These are phyloP conservation scores for Didymella segeticola DNA, from an alignment of 2,329 filamentous ascomycete species.

Conservation along the genomic window DNA sequence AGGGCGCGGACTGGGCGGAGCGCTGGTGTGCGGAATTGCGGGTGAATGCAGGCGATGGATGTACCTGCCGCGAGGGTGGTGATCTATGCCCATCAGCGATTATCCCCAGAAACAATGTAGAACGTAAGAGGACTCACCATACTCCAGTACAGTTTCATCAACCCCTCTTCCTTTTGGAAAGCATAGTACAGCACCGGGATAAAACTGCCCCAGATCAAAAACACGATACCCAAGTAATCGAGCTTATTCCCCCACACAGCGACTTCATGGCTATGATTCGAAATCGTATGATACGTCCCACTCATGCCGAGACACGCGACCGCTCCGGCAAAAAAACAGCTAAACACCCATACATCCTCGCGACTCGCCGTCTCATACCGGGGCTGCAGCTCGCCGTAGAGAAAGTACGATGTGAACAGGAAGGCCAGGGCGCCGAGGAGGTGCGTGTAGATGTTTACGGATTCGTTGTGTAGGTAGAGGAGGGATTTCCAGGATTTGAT, in stretches of 20 bases:
- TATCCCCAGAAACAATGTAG: background rate
- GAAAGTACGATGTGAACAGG: slow-evolving; percentile 22
- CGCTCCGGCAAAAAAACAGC: slow-evolving; percentile 51
- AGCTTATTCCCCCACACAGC: slow-evolving; percentile 88
- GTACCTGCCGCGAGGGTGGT: slow-evolving; percentile 78
- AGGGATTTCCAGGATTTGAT: slow-evolving; percentile 64
- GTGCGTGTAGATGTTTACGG: slow-evolving; percentile 76
- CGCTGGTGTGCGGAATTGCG: slow-evolving; percentile 80
- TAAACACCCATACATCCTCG: slow-evolving; percentile 48
- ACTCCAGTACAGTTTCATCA: slow-evolving; percentile 75
- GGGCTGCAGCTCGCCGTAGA: slow-evolving; percentile 36
- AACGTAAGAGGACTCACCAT: slow-evolving; percentile 65
- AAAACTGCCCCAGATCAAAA: slow-evolving; percentile 89
- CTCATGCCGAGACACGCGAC: slow-evolving; percentile 56
- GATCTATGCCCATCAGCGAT: slow-evolving; percentile 63
- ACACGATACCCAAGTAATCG: slow-evolving; percentile 93
- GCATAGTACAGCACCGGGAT: slow-evolving; percentile 76
- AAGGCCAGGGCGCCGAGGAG: slow-evolving; percentile 54
- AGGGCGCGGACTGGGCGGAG: slow-evolving; percentile 85
- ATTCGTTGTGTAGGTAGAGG: slow-evolving; percentile 70
- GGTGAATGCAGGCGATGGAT: slow-evolving; percentile 76
- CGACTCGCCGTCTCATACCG: slow-evolving; percentile 44
- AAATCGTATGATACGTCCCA: slow-evolving; percentile 81
- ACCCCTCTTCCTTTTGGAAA: slow-evolving; percentile 65
- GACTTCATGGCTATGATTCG: slow-evolving; percentile 81